Evolutionary conservation across 495 filamentous ascomycete species (phyloP), one percentile per base, ranked within the genome.

Genomic region (Neurospora discreta): DNA sequence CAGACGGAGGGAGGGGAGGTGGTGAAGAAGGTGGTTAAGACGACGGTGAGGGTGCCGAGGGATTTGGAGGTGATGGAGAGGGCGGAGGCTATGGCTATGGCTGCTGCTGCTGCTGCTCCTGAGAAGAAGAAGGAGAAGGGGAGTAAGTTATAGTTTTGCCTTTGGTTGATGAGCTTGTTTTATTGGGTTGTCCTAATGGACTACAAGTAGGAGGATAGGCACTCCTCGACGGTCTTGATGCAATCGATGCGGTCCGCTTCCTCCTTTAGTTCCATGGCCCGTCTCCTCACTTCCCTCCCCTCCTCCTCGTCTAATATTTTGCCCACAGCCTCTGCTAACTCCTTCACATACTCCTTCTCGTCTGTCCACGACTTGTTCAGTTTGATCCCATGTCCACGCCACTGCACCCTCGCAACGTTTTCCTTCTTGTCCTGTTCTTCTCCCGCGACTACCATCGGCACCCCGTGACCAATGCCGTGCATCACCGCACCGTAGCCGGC

Each of bases 11-110:
- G 81, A 40, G 81, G 79, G 78, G 86, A 83, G 75, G 83, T 84
- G 71, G 87, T 90, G 71, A 79, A 87, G 20, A 72, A 84, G 13
- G 79, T 76, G 11, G 81, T 81, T 68, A 79, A 83, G 71, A 80
- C 76, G 73, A 75, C 74, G 23, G 69, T 60, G 52, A 60, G 52
- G 52, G 52, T 60, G 36, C 77, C 76, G 36, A 44, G 74, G 67
- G 72, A 77, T 11, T 73, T 80, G 16, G 77, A 79, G 73, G 77
- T 79, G 5, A 39, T 73, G 67, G 60, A 39, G 72, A 41, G 77
- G 75, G 73, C 67, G 39, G 76, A 77, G 39, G 78, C 78, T 13
- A 30, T 80, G 23, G 11, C 44, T 26, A 65, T 23, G 68, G 75
- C 75, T 72, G 70, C 20, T 26, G 5, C 44, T 23, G 20, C 38